Base-by-base conservation (phyloP, 1,139 yeast species). In the Pichia sp. region DNA sequence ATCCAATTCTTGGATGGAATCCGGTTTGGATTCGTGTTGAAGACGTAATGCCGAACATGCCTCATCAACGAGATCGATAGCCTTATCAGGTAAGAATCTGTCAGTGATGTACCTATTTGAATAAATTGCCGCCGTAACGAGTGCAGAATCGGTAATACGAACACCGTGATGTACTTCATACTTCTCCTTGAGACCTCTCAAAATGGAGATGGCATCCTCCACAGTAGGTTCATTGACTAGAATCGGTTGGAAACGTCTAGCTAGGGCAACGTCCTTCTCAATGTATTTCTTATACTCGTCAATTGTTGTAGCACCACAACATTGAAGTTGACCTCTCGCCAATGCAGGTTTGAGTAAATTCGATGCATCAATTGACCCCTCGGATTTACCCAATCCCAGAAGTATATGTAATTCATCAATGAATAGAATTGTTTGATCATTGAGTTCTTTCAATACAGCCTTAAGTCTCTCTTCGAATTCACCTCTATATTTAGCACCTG, bases 91-190 rank as follows among this genome's bases (percentile, higher is more conserved):
- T 31, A 91, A 66, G 52, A 77, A 86, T 38, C 97, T 64, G 57
- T 91, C 97, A 7, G 94, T 84, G 38, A 91, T 85, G 57, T 91
- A 91, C 46, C 98, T 70, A 53, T 86, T 85, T 22, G 95, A 80
- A 53, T 88, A 77, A 5, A 84, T 77, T 0, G 96, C 96, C 10
- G 97, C 96, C 0, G 96, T 83, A 1, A 91, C 97, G 40, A 91
- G 67, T 0, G 98, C 96, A 29, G 88, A 73, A 56, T 91, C 98
- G 6, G 93, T 74, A 40, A 91, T 86, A 47, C 96, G 73, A n/a
- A 91, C 98, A 60, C 98, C 98, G 55, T 91, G 98, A 55, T 91
- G 98, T 4, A 91, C 96, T 55, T 91, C 98, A 55, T 91, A 91
- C 48, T 83, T 72, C 55, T 91, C 97, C 57, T 88, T 88, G 54